Evolutionary conservation across 495 filamentous ascomycete species (phyloP).

Genomic region (Elasticomyces elasticus): DNA sequence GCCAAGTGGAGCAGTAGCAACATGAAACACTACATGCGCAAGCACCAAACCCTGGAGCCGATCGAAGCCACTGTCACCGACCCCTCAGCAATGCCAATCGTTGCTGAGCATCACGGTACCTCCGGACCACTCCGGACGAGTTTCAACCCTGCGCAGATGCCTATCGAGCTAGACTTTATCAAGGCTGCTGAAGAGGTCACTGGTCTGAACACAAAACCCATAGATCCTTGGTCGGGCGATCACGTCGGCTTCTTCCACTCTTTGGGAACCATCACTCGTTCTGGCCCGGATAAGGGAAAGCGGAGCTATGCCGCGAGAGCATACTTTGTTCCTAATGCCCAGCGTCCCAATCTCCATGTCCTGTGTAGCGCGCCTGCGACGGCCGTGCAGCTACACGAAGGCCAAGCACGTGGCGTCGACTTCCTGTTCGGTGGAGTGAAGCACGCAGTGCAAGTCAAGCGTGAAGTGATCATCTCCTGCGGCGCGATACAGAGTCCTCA

Average conservation of each 20-base stretch:
- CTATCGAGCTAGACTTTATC: constrained; percentile 15
- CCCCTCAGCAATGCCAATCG: constrained; percentile 20
- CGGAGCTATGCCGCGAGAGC: not conserved
- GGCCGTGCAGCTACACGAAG: too few relatives aligned
- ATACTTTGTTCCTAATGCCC: not conserved
- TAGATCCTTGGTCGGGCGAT: constrained; percentile 20
- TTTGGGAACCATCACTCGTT: constrained; percentile 9
- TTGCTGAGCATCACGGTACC: constrained; percentile 19
- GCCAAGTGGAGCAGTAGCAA: constrained; percentile 47
- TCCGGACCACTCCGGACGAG: constrained; percentile 23
- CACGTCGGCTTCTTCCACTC: constrained; percentile 27
- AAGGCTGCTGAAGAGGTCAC: constrained; percentile 12
- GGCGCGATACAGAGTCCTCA: not conserved
- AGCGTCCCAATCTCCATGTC: not conserved
- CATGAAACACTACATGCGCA: constrained; percentile 29
- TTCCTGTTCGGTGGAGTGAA: not conserved
- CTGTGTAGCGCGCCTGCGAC: not conserved
- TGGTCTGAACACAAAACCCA: constrained; percentile 13
- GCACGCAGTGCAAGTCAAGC: not conserved
- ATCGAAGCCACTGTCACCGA: constrained; percentile 7
- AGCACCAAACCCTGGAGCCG: constrained; percentile 20
- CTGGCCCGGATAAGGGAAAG: not conserved
- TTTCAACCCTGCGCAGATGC: constrained; percentile 9
- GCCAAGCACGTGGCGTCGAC: not conserved
- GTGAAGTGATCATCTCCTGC: not conserved